Percentiles rank a stretch among this genome's conserved stretches.
phyloP scores from a whole-genome alignment of 192 early-diverging fungal genomes.

The Coemansia sp. region DNA sequence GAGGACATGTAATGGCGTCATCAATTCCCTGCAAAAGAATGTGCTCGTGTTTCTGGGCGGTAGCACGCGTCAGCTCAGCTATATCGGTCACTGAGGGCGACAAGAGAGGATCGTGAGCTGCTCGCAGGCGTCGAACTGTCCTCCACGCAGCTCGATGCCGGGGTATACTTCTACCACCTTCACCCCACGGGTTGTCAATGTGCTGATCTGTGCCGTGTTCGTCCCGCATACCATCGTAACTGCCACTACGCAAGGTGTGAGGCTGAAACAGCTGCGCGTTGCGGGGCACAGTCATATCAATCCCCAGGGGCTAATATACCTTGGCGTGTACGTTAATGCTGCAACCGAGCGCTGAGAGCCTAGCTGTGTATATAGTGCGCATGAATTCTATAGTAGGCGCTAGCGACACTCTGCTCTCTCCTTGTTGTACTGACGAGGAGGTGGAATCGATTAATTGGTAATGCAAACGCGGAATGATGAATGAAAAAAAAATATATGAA shows the following conservation, averaged over 20 bases:
- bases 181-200: not conserved
- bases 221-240: not conserved
- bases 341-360: not conserved
- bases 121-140: conserved; percentile 17
- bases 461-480: not conserved
- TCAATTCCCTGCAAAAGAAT: conserved; percentile 30
- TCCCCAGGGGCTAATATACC: not conserved
- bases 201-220: not conserved
- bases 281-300: not conserved
- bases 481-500: not conserved
- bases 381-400: not conserved
- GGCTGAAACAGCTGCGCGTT: not conserved
- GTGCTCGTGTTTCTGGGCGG: conserved; percentile 15
- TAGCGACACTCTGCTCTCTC: not conserved
- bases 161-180: not conserved
- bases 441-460: not conserved
- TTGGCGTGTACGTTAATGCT: not conserved
- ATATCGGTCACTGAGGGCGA: conserved; percentile 30
- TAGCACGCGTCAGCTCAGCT: conserved; percentile 7
- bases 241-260: not conserved
- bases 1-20: conserved; percentile 41
- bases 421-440: not conserved
- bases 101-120: conserved; percentile 33
- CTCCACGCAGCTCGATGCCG: conserved; percentile 14
- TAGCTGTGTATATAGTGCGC: not conserved